These are phyloP conservation scores for Eucalyptus paniculata DNA, from an alignment of 345 rosid species.

Conservation along the genomic window DNA sequence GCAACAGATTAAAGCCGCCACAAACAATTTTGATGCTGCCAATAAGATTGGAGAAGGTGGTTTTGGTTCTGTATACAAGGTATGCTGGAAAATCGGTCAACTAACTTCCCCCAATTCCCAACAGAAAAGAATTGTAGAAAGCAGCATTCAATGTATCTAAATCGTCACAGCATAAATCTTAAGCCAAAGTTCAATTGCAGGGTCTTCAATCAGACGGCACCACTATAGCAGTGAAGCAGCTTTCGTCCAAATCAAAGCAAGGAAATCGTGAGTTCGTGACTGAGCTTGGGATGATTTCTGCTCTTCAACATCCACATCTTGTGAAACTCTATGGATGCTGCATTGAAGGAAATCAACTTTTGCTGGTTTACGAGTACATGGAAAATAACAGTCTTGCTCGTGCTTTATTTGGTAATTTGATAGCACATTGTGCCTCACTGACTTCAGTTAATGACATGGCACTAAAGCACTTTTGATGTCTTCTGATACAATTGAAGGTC, in stretches of 20 bases:
- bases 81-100: background rate
- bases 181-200: background rate
- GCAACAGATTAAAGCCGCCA: slow-evolving; percentile 6
- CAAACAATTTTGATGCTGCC: background rate
- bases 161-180: background rate
- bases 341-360: slow-evolving; percentile 6
- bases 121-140: background rate
- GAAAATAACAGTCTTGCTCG: slow-evolving; percentile 12
- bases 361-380: slow-evolving; percentile 12
- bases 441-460: background rate
- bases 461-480: background rate
- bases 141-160: background rate
- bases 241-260: slow-evolving; percentile 58
- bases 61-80: slow-evolving; percentile 8
- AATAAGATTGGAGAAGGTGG: slow-evolving; percentile 13
- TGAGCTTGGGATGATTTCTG: slow-evolving; percentile 9
- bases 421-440: background rate
- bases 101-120: background rate
- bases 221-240: slow-evolving; percentile 34
- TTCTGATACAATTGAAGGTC: background rate
- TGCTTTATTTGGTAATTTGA: background rate
- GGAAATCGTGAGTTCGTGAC: slow-evolving; percentile 19
- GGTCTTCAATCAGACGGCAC: slow-evolving; percentile 3
- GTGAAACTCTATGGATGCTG: slow-evolving; percentile 13
- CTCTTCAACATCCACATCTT: slow-evolving; percentile 10